Conservation (phyloP, 2,329 filamentous ascomycete species). For the Chrysoporthe austroafricana region DNA sequence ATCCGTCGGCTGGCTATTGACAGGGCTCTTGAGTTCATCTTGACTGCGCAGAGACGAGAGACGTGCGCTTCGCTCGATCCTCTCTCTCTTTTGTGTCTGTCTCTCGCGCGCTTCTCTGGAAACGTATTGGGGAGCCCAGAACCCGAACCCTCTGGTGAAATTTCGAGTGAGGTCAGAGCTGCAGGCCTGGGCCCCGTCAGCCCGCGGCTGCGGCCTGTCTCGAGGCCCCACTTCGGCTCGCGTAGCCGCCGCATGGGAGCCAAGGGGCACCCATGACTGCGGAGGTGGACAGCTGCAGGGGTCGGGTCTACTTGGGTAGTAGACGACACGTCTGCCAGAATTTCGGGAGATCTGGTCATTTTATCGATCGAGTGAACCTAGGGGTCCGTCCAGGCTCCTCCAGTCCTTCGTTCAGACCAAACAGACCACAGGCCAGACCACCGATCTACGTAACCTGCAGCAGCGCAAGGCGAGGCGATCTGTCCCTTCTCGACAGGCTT, state of each 20-base stretch:
- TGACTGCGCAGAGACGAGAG: too few species aligned
- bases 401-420: neutral
- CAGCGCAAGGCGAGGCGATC: constrained; percentile 14
- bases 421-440: neutral
- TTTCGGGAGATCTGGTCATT: constrained; percentile 24
- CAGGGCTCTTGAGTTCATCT: constrained; percentile 24
- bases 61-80: neutral
- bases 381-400: neutral
- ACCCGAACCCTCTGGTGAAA: constrained; percentile 3
- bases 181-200: neutral
- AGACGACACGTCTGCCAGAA: constrained; percentile 28
- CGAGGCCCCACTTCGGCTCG: neutral
- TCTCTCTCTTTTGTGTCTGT: neutral
- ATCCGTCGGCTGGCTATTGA: constrained; percentile 22
- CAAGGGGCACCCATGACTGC: neutral
- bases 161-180: neutral
- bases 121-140: neutral
- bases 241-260: neutral
- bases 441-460: neutral
- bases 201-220: neutral
- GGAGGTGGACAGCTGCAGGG: constrained; percentile 19
- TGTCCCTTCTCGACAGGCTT: constrained; percentile 20
- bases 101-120: neutral
- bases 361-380: neutral
- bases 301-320: neutral